Evolutionary conservation across 2,329 filamentous ascomycete species (phyloP).

Genomic region (Trichoderma semiorbis): DNA sequence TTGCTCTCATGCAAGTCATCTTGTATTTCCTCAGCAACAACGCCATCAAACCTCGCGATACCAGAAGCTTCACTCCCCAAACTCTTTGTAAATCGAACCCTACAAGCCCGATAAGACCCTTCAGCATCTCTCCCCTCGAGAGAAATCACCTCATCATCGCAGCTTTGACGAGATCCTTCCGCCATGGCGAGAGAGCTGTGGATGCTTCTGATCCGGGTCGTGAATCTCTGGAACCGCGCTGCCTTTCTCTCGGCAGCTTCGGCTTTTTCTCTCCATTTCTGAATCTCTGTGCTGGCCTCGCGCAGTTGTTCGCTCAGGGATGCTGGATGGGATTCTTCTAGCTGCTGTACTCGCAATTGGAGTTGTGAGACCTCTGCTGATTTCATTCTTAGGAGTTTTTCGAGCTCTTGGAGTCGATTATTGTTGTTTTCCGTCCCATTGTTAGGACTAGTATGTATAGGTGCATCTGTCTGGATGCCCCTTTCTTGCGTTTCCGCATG

Average conservation of each 20-base stretch:
- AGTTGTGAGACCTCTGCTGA: slow-evolving; percentile 46
- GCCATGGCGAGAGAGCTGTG: slow-evolving; percentile 20
- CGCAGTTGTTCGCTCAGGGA: slow-evolving; percentile 42
- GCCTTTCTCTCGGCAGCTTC: slow-evolving; percentile 54
- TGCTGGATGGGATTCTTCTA: slow-evolving; percentile 40
- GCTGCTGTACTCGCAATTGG: slow-evolving; percentile 44
- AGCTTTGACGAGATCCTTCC: background rate
- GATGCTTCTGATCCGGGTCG: slow-evolving; percentile 32
- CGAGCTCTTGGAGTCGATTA: slow-evolving; percentile 47
- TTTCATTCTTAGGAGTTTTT: slow-evolving; percentile 43
- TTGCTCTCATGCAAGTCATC: background rate
- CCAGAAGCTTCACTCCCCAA: background rate
- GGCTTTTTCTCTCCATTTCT: slow-evolving; percentile 53
- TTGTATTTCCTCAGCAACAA: background rate
- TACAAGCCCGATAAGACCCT: background rate
- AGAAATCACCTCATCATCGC: background rate
- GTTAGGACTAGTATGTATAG: too few species aligned
- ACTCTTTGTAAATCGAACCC: background rate
- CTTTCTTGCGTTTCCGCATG: background rate
- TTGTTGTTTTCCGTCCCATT: slow-evolving; percentile 34
- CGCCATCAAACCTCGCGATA: background rate
- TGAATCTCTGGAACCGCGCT: slow-evolving; percentile 45
- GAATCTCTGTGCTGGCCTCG: slow-evolving; percentile 31
- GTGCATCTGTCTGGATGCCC: background rate
- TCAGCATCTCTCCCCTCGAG: background rate